Base-by-base conservation (phyloP, 108 stramenopile species). In the Thalassiosira profunda region DNA sequence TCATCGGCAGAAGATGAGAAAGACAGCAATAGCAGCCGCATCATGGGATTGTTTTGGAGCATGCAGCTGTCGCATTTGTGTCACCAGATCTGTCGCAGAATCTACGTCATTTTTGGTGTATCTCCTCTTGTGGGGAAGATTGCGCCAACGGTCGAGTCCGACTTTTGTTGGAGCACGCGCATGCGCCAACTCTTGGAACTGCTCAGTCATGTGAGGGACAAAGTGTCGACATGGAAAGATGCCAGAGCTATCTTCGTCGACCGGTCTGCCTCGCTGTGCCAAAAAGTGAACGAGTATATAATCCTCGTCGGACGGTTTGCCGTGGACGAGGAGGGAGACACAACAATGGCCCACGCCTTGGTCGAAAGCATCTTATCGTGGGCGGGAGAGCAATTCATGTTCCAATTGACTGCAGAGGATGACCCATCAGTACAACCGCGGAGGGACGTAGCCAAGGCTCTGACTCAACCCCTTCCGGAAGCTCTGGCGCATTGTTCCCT, bases 401-500 rank as follows among this genome's bases (percentile, higher is more conserved):
- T 43, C 15, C 45, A 58, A 38, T 41, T 53, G 28, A 45, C 15
- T 10, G 26, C 38, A 12, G 33, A 62, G 29, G 29, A 30, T 20
- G 36, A 53, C 0, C 12, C 56, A 4, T 18, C 43, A 37, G 14
- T 43, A 33, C 76, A 77, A 37, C 76, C 76, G 10, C 68, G 76
- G 14, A 54, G 67, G 58, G 76, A 77, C 53, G 63, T 77, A 28
- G 76, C 62, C 24, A 70, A 43, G 29, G 67, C 67, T 57, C 52
- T 63, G 18, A 54, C 18, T 6, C 28, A 21, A 43, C 51, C 71
- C 2, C 47, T 28, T 18, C 61, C 42, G 6, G 21, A 54, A 29
- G 51, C 52, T 1, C 17, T 58, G 8, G 42, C n/a, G 0, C 43
- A 26, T 5, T 42, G 43, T 44, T 36, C 26, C 31, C 30, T 70